A percentile compares a stretch with the other conserved stretches of the same genome.
Conservation (phyloP, 73 alveolate genomes). For the Paramecium sexaurelia region DNA sequence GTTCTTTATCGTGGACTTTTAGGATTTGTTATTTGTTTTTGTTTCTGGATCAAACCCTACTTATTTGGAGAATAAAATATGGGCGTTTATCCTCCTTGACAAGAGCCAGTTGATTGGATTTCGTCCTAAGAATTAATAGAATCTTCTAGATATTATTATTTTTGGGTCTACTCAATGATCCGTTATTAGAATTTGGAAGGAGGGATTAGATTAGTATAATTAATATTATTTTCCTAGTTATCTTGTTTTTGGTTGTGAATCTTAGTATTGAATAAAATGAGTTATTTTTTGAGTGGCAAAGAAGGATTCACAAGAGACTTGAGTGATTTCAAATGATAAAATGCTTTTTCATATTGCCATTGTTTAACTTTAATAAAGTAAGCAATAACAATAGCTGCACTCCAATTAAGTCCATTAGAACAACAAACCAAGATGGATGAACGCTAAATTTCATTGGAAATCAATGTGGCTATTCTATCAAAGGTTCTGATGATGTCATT, state of each 20-base stretch:
- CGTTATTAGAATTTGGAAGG: not conserved
- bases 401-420: not conserved
- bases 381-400: not conserved
- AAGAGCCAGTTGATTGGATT: not conserved
- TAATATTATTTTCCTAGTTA: not conserved
- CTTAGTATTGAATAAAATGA: not conserved
- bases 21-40: not conserved
- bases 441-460: not conserved
- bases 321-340: not conserved
- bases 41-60: not conserved
- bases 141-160: not conserved
- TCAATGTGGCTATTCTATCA: not conserved
- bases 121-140: not conserved
- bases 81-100: not conserved
- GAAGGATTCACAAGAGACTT: not conserved
- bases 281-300: slow-evolving; percentile 4
- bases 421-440: slow-evolving; percentile 16
- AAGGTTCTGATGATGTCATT: not conserved
- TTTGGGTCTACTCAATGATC: not conserved
- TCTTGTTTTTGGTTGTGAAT: not conserved
- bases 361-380: not conserved
- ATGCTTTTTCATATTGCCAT: slow-evolving; percentile 34
- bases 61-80: not conserved
- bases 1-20: not conserved
- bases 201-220: not conserved